Conservation (phyloP, 129 eudicot species). For the Saussurea involucrata region DNA sequence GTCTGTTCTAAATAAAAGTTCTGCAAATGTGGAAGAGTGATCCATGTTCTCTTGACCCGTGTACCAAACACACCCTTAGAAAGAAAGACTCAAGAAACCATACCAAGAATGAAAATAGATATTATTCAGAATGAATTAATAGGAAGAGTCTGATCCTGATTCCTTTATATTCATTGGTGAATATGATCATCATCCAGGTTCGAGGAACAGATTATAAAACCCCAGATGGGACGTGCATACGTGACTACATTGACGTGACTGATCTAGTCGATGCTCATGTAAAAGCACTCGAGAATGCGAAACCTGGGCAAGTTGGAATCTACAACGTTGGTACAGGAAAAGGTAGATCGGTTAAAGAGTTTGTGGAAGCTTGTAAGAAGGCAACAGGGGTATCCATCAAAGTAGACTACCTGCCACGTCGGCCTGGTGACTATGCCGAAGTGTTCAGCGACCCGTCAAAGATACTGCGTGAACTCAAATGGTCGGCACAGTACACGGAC, state of each 20-base stretch:
- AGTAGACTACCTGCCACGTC: conserved; percentile 72
- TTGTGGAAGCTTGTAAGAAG: conserved; percentile 90
- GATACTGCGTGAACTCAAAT: conserved; percentile 63
- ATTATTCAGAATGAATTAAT: background rate
- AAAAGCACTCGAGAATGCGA: conserved; percentile 78
- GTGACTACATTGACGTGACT: conserved; percentile 85
- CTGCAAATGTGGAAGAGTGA: too few relatives aligned
- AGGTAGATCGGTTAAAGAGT: conserved; percentile 85
- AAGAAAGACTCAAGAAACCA: background rate
- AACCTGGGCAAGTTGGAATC: conserved; percentile 71
- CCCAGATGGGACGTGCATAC: conserved; percentile 77
- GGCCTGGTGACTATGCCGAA: conserved; percentile 94
- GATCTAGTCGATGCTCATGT: conserved; percentile 96
- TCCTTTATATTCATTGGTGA: background rate
- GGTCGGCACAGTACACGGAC: conserved; percentile 65
- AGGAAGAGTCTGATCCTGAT: background rate
- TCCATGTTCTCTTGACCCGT: too few relatives aligned
- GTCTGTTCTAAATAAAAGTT: too few relatives aligned
- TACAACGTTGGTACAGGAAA: conserved; percentile 89
- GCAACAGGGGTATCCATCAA: conserved; percentile 76
- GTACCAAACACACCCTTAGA: background rate
- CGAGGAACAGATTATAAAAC: conserved; percentile 91
- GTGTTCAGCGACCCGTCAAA: conserved; percentile 86
- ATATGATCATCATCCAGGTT: conserved; percentile 35
- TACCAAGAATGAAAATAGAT: background rate